Conservation (phyloP, 176 grass and related monocot genomes). For the Dendrocalamus sinicus region DNA sequence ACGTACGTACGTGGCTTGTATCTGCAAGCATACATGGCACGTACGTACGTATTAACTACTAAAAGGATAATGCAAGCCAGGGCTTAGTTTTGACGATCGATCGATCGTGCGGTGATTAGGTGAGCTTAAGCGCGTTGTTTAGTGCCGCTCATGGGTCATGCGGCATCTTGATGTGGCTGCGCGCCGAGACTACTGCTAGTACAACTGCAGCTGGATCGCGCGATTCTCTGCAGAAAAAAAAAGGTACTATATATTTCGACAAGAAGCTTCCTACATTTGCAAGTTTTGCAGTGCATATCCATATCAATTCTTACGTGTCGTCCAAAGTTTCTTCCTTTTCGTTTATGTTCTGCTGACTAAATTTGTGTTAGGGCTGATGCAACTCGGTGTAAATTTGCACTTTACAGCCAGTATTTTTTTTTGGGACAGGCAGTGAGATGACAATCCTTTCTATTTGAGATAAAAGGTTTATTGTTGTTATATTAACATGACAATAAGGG, state of each 20-base stretch:
- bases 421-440: no score
- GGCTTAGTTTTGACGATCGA: not conserved
- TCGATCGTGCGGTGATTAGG: constrained; percentile 3
- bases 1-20: not conserved
- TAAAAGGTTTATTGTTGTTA: no score
- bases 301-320: not conserved
- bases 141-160: constrained; percentile 36
- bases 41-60: not conserved
- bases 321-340: not conserved
- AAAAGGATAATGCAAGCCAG: not conserved
- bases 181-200: not conserved
- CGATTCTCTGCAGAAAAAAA: not conserved
- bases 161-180: constrained; percentile 19
- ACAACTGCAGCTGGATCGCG: constrained; percentile 1
- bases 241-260: not conserved
- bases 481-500: no score
- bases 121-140: constrained; percentile 27
- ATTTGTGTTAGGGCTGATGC: constrained; percentile 19
- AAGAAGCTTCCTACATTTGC: constrained; percentile 28
- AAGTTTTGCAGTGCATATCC: not conserved
- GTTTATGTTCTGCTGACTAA: not conserved
- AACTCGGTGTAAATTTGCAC: not conserved
- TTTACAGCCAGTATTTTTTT: not conserved
- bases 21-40: not conserved
- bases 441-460: no score